phyloP scores from a whole-genome alignment of 768 basidiomycete genomes.

The Grammothele lineata region DNA sequence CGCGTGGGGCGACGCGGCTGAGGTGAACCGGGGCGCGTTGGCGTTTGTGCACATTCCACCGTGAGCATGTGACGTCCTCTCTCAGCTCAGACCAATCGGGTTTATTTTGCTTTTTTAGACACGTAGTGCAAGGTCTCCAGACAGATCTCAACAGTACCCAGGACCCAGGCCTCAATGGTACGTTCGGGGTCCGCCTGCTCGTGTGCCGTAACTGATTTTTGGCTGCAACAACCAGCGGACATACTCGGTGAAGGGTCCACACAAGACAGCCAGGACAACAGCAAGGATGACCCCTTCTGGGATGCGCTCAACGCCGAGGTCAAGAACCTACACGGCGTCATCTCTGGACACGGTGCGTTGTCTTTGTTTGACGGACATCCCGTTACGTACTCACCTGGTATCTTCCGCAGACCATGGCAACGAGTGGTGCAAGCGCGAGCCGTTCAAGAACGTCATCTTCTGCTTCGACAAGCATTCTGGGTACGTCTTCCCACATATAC shows the following conservation, averaged over 20 bases:
- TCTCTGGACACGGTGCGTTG: slow-evolving; percentile 64
- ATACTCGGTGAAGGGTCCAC: slow-evolving; percentile 50
- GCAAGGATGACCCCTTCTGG: slow-evolving; percentile 61
- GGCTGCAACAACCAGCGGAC: too few relatives aligned
- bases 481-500: slow-evolving; percentile 30
- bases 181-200: too few relatives aligned
- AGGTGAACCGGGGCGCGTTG: slow-evolving; percentile 43
- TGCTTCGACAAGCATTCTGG: slow-evolving; percentile 80
- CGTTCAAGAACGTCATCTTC: slow-evolving; percentile 57
- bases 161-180: slow-evolving; percentile 43
- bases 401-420: slow-evolving; percentile 60
- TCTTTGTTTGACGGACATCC: background rate
- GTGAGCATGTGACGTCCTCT: slow-evolving; percentile 31
- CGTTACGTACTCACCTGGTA: background rate
- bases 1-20: slow-evolving; percentile 52
- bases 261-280: slow-evolving; percentile 42
- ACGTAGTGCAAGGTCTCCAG: slow-evolving; percentile 33
- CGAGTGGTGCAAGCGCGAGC: slow-evolving; percentile 74
- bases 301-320: slow-evolving; percentile 51
- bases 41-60: slow-evolving; percentile 78
- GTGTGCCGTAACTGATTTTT: too few relatives aligned
- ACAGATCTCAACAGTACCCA: slow-evolving; percentile 33
- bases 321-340: slow-evolving; percentile 60
- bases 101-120: slow-evolving; percentile 13
- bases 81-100: background rate